A percentile compares a stretch with the other conserved stretches of the same genome.
These are phyloP conservation scores for Taiozyma onychis DNA, from an alignment of 1,139 yeast genomes.

Conservation along the genomic window DNA sequence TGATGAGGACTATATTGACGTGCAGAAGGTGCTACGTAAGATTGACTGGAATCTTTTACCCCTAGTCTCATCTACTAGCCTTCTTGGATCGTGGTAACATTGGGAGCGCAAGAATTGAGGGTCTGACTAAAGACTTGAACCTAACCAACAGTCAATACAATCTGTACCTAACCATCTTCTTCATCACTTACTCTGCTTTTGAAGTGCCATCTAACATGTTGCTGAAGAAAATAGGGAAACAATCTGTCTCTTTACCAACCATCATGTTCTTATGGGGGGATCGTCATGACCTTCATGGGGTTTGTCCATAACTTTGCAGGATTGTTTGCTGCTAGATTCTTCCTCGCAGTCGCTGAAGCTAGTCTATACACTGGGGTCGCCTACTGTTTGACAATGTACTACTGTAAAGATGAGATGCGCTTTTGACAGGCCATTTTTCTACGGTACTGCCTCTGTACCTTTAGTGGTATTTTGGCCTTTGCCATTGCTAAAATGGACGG, in stretches of 20 bases:
- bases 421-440: slow-evolving; percentile 42
- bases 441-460: slow-evolving; percentile 45
- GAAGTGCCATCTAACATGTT: slow-evolving; percentile 45
- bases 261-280: slow-evolving; percentile 50
- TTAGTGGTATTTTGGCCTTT: slow-evolving; percentile 40
- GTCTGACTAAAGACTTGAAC: slow-evolving; percentile 45
- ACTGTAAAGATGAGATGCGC: slow-evolving; percentile 40
- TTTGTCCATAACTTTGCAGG: slow-evolving; percentile 37
- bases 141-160: slow-evolving; percentile 45
- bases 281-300: slow-evolving; percentile 40
- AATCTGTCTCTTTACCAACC: slow-evolving; percentile 38
- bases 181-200: slow-evolving; percentile 47
- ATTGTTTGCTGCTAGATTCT: slow-evolving; percentile 40
- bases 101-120: slow-evolving; percentile 56
- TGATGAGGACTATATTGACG: slow-evolving; percentile 20
- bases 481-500: slow-evolving; percentile 32
- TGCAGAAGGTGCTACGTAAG: slow-evolving; percentile 34
- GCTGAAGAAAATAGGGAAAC: slow-evolving; percentile 35
- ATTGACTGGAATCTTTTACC: slow-evolving; percentile 42
- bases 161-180: slow-evolving; percentile 47
- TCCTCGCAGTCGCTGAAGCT: slow-evolving; percentile 52
- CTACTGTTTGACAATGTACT: slow-evolving; percentile 42
- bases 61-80: slow-evolving; percentile 44
- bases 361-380: slow-evolving; percentile 46
- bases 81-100: slow-evolving; percentile 55